Base-by-base conservation (phyloP, 2,329 filamentous ascomycete species). In the Bretziella fagacearum region DNA sequence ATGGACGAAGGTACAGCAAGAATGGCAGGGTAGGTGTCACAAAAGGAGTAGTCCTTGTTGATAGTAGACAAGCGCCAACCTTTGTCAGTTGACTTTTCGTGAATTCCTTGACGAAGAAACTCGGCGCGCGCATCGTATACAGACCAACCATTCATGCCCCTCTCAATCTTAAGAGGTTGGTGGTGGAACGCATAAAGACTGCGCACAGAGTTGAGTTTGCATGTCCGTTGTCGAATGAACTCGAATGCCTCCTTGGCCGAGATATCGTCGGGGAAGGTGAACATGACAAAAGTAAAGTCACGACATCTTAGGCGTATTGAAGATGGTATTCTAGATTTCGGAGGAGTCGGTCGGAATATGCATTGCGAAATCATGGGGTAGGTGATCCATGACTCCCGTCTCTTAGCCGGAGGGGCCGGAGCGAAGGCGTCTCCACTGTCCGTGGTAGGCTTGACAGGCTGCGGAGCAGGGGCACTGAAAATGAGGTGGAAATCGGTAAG, bases 161-260 rank as follows among this genome's bases (percentile, higher is more conserved):
- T 75, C 65, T 95, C 87, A 11, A 74, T 68, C 54, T 74, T 75
- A 8, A 80, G 75, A 8, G 86, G 80, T 46, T 79, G 75, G 59
- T 93, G 95, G 50, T 71, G 76, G 59, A 95, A 98, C 0, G 91
- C 91, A 58, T 95, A 85, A 1, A 98, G 71, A 61, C 84, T 91
- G 54, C 95, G 86, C 44, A 96, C 74, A 23, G 77, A 76, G 4
- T 84, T 82, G 6, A 93, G 65, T 56, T 77, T 86, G 65, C 84
- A 94, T 0, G 86, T 89, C 56, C 84, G 75, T 36, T 70, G 65
- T 52, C 81, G 83, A 53, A 98, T 84, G 52, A 78, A 86, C 49
- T 95, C 87, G 60, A 86, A 98, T 1, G 83, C 82, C 54, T 93
- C 84, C 49, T 82, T 77, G 6, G 85, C 89, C 53, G 77, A 70